Base-by-base conservation (phyloP, 129 eudicot species). In the Chrysanthemum makinoi region DNA sequence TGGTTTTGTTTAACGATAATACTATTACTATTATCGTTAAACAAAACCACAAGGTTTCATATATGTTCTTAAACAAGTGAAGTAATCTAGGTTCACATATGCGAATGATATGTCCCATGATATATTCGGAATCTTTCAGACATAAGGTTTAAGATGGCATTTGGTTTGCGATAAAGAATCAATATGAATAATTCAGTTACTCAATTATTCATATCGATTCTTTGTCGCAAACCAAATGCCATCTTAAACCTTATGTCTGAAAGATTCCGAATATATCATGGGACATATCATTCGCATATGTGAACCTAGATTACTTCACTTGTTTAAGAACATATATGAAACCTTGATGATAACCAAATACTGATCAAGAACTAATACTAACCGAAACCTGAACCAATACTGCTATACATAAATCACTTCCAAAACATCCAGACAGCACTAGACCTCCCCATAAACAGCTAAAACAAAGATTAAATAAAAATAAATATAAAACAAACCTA, bases 381-480 rank as follows among this genome's bases (percentile, higher is more conserved):
- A 70, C 66, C 13, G 3, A 70, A 70, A 15, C 75, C 19, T 65
- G 39, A 70, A 43, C 75, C 66, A 70, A 70, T 43, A 48, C 65
- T 70, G 17, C 75, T 70, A 70, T 70, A 70, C 75, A 70, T 54
- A 69, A 17, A 53, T 69, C 46, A 69, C 17, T 51, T 53, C 64
- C 74, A 69, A 53, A 33, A 24, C 74, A 33, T 22, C 22, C 24
- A 55, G 15, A 56, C 66, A 44, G 16, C 75, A 57, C 60, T 56
- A 57, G 58, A 70, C 66, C 75, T n/a, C 13, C 57, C 57, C 14
- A 15, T 52, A 33, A 57, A 70, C 18, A 17, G 30, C 35, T 54
- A 33, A 12, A 69, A 30, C 43, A 26, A 50, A 68, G 18, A 49
- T 17, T 30, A 17, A 70, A 69, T 9, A 69, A 70, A 70, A 16